Base-by-base conservation (phyloP, 139 green algal species). In the Chlamydomonas applanata region DNA sequence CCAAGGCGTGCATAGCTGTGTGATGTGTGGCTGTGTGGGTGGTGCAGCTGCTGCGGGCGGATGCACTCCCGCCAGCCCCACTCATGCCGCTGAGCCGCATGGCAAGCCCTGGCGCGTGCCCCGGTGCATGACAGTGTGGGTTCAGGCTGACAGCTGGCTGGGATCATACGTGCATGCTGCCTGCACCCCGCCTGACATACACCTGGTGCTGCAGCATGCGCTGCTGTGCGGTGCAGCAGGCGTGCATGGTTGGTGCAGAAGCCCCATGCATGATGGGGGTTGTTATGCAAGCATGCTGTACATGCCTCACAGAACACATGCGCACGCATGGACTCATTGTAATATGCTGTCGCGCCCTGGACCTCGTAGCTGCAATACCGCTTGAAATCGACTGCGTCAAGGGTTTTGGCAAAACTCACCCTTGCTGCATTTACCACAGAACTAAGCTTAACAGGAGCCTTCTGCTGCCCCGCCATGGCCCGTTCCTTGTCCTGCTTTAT, bases 351-450 rank as follows among this genome's bases (percentile, higher is more conserved):
- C 20, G 33, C 56, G 40, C 30, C 53, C 32, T 33, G 29, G 25
- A 30, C 11, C 22, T 32, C 16, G 22, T 27, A 65, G 57, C 14
- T 49, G 40, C 40, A 11, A 49, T 11, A 64, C 30, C 57, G 49
- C 25, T 35, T 32, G 69, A n/a, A 69, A 24, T 11, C n/a, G n/a
- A n/a, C n/a, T n/a, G n/a, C n/a, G 34, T 35, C 17, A 27, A 3
- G 3, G 24, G 25, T 11, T 27, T 45, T 3, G 25, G 16, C 16
- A 14, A 0, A 3, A 27, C 76, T 72, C 36, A 82, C 77, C 71
- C 72, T 49, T 17, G 67, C 62, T 1, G 72, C 66, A 64, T 83
- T 73, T n/a, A 83, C 67, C 24, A 83, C 72, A 0, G 63, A 76
- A 17, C 36, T 68, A 0, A 83, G 65, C 56, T 82, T 82, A 17